Evolutionary conservation across 345 rosid genomes (phyloP), one percentile per base, ranked within the genome.

Genomic region (Sonneratia alba): DNA sequence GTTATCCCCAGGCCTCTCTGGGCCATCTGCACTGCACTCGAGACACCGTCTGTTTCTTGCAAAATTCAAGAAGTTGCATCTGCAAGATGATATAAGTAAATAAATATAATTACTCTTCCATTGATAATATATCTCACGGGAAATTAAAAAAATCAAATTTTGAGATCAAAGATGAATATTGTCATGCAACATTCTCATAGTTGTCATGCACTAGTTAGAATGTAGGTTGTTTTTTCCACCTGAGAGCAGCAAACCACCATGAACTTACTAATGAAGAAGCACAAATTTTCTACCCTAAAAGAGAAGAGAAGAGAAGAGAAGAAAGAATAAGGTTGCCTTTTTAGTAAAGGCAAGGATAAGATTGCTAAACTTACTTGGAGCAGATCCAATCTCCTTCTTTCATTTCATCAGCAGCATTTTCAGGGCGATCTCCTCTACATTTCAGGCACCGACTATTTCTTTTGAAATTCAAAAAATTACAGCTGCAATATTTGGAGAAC

Each of bases 381-480:
- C 97, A 92, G 73, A 71, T 72, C 97, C 98, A 93, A 56, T 89
- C 93, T 49, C 93, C 93, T 78, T 81, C 73, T 80, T 74, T 83
- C 80, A 82, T 75, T 61, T 83, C 83, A 67, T 36, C 73, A 59
- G 21, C 72, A 71, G 67, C 71, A 1, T 43, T 77, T 79, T 70
- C 79, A 7, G 86, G 86, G 45, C 79, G 79, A 32, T 47, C 85
- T 78, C 78, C 85, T 7, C 70, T 73, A 69, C 88, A 88, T 48
- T 83, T 76, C 68, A 70, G 81, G 79, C 90, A 86, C 42, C 71
- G 36, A 62, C 4, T 16, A 70, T 88, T 88, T 70, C 61, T 82
- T 16, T 80, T 36, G 62, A 86, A 88, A 73, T 88, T 85, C 82
- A 81, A 38, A 70, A 85, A 88, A 71, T 77, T 82, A 78, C 90